phyloP scores from a whole-genome alignment of 2,329 filamentous ascomycete genomes.

The Fusarium staphyleae region DNA sequence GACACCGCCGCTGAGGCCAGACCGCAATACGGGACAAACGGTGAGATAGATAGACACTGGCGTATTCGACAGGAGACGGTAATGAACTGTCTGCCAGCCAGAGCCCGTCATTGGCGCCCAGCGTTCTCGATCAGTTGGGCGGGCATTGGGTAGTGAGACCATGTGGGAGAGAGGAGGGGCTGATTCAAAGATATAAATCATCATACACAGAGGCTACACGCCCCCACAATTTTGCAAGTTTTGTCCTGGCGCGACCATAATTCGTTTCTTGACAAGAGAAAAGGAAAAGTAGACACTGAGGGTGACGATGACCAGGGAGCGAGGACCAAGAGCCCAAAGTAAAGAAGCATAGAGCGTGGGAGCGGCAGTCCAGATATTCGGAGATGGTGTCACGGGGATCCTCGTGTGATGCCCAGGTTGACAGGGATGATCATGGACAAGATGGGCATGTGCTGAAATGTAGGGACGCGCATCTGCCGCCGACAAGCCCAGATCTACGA shows the following conservation, averaged over 20 bases:
- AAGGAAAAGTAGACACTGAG: constrained; percentile 12
- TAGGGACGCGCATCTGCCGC: constrained; percentile 41
- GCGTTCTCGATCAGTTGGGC: constrained; percentile 32
- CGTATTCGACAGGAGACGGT: no score
- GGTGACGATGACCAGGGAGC: background rate
- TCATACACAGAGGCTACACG: constrained; percentile 36
- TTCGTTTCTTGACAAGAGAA: constrained; percentile 15
- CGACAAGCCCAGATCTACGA: constrained; percentile 26
- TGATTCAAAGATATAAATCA: constrained; percentile 38
- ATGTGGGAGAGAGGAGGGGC: constrained; percentile 25
- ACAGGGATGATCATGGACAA: constrained; percentile 21
- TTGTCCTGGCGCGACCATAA: constrained; percentile 15
- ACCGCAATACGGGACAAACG: constrained; percentile 16
- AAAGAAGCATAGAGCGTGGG: background rate
- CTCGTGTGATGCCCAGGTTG: constrained; percentile 24
- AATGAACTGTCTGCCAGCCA: no score
- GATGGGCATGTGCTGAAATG: constrained; percentile 25
- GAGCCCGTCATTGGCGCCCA: constrained; percentile 19
- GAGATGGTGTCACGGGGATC: constrained; percentile 17
- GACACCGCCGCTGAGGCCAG: constrained; percentile 7
- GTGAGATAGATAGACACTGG: no score
- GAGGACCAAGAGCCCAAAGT: constrained; percentile 13
- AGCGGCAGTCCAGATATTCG: constrained; percentile 12
- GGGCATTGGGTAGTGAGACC: constrained; percentile 35
- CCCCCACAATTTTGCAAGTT: constrained; percentile 27